Percentiles rank a stretch among this genome's conserved stretches.
Conservation (phyloP, 1,284 basidiomycete genomes). For the Amylostereum areolatum region DNA sequence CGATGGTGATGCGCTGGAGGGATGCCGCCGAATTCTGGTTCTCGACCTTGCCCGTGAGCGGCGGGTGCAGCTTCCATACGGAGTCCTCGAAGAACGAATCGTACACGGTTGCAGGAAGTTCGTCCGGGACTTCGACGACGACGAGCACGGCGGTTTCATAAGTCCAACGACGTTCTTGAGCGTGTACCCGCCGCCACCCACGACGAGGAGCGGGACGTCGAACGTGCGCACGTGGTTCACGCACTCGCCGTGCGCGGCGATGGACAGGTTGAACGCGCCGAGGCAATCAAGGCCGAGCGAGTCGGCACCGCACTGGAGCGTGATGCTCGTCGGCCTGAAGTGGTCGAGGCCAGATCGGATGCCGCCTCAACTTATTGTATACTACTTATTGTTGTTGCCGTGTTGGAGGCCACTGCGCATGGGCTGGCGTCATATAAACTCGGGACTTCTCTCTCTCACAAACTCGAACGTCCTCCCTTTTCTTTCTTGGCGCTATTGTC, state of each 20-base stretch:
- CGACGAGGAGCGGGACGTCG: constrained; percentile 82
- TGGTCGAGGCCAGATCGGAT: too few species aligned
- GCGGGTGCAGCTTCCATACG: constrained; percentile 89
- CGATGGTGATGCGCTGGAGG: constrained; percentile 82
- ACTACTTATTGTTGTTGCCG: too few species aligned
- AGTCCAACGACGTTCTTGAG: constrained; percentile 97
- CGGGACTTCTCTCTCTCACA: too few species aligned
- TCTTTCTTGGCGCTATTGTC: too few species aligned
- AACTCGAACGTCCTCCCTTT: too few species aligned
- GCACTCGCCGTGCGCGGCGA: constrained; percentile 97
- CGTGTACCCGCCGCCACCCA: constrained; percentile 95
- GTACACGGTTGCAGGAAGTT: constrained; percentile 86
- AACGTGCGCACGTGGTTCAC: constrained; percentile 95
- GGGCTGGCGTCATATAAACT: too few species aligned
- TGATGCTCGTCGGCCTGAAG: constrained; percentile 88
- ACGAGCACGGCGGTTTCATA: constrained; percentile 97
- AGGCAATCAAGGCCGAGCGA: constrained; percentile 91
- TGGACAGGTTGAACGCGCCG: constrained; percentile 98
- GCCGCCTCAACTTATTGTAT: too few species aligned
- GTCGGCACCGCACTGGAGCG: constrained; percentile 96
- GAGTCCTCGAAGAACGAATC: constrained; percentile 91
- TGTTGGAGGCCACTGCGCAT: too few species aligned
- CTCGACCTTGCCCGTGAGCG: constrained; percentile 87
- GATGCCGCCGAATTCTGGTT: constrained; percentile 85
- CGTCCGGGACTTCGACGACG: constrained; percentile 78